Percentiles rank a stretch among this genome's conserved stretches.
These are phyloP conservation scores for Paramecium sonneborni DNA, from an alignment of 73 alveolate species.

Conservation along the genomic window DNA sequence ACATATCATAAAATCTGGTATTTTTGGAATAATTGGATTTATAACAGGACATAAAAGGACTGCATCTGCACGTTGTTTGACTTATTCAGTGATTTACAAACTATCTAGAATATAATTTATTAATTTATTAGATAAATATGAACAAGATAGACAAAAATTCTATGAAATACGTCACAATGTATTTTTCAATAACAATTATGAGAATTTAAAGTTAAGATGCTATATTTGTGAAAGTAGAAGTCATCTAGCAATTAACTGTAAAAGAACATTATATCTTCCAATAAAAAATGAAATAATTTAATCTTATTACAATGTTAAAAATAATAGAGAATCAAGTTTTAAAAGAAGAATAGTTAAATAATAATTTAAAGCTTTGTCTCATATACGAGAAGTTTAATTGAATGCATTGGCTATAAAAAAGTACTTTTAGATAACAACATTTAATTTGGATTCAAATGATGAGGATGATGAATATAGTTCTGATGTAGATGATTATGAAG, in stretches of 20 bases:
- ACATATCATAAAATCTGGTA: not conserved
- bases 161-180: conserved; percentile 9
- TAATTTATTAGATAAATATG: not conserved
- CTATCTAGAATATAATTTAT: not conserved
- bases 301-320: not conserved
- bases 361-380: not conserved
- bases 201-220: not conserved
- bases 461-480: conserved; percentile 55
- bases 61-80: conserved; percentile 41
- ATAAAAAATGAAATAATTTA: not conserved
- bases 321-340: not conserved
- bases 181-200: not conserved
- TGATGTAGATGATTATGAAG: not conserved
- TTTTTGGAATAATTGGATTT: conserved; percentile 24
- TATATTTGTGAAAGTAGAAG: conserved; percentile 41
- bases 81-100: not conserved
- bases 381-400: not conserved
- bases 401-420: not conserved
- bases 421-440: not conserved
- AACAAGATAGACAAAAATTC: not conserved
- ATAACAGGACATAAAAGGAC: conserved; percentile 3
- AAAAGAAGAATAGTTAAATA: not conserved
- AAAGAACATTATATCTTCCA: not conserved
- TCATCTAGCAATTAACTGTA: conserved; percentile 13
- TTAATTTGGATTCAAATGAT: conserved; percentile 10